A percentile compares a stretch with the other conserved stretches of the same genome.
Conservation (phyloP, 148 eudicot species). For the Salicornia ramosissima region DNA sequence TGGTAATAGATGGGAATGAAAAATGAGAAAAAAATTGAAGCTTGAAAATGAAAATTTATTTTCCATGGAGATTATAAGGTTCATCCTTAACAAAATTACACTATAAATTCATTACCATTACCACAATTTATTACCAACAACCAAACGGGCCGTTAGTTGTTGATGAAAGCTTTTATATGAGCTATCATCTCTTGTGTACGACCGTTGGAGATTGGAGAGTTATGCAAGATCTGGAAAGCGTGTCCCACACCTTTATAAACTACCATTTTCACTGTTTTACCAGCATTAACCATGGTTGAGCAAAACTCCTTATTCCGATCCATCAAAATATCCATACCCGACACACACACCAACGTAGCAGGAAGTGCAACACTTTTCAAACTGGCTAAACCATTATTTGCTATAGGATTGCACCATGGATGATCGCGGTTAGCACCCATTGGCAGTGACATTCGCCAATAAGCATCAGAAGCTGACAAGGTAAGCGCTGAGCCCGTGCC, state of each 20-base stretch:
- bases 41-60: too few relatives aligned
- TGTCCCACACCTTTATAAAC: constrained; percentile 54
- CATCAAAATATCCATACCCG: constrained; percentile 52
- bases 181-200: constrained; percentile 43
- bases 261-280: constrained; percentile 34
- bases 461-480: constrained; percentile 47
- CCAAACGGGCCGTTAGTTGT: constrained; percentile 20
- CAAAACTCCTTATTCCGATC: constrained; percentile 48
- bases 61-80: too few relatives aligned
- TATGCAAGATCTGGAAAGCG: constrained; percentile 48
- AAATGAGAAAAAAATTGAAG: too few relatives aligned
- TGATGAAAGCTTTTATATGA: constrained; percentile 45
- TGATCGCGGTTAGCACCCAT: constrained; percentile 58
- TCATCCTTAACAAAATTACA: too few relatives aligned
- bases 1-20: too few relatives aligned
- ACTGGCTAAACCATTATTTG: constrained; percentile 19
- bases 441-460: constrained; percentile 66
- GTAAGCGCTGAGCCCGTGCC: constrained; percentile 50
- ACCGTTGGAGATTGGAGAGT: constrained; percentile 31
- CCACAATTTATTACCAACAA: too few relatives aligned
- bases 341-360: constrained; percentile 34
- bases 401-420: constrained; percentile 54
- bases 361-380: constrained; percentile 22
- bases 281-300: constrained; percentile 29
- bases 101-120: too few relatives aligned